Base-by-base conservation (phyloP, 345 rosid species). In the Lumnitzera racemosa region DNA sequence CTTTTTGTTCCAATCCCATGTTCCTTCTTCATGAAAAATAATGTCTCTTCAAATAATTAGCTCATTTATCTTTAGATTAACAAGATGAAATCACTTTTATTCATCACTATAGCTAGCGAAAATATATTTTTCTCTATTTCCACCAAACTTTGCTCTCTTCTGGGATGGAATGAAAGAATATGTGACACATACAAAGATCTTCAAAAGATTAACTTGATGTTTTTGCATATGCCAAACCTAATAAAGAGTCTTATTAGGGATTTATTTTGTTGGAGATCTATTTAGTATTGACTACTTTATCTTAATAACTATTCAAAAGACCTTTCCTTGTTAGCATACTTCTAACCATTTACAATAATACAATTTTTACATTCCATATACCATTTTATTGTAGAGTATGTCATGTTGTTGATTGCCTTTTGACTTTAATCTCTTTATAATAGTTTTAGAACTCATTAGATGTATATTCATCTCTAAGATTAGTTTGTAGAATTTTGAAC, bases 291-390 rank as follows among this genome's bases (percentile, higher is more conserved):
- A 67, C 31, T 20, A 11, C 55, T 48, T 67, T 60, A n/a, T 15
- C 53, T 55, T 43, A 47, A n/a, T 14, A 54, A 5, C 17, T 11
- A 13, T 47, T 8, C 8, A 50, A 61, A n/a, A 52, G 2, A 2
- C 41, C 41, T n/a, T 51, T 51, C 4, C 7, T 41, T 5, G 62
- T 56, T 41, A 69, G 6, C 36, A 69, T 10, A 15, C 55, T 51
- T 47, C 54, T 51, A 5, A 29, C 52, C 68, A 63, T 69, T 8
- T 17, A 65, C n/a, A 15, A 56, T 36, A 5, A 4, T 62, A 1
- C 15, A 16, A 12, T 68, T 68, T 17, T 41, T 61, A 0, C 67
- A 6, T 3, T 56, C 53, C 20, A 0, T 46, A 7, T 23, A 9
- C 4, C 24, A 20, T 20, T 20, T 20, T 20, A 20, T 20, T 20